Percentiles rank a stretch among this genome's conserved stretches.
Conservation (phyloP, 2,329 filamentous ascomycete genomes). For the Pseudogymnoascus sp. region DNA sequence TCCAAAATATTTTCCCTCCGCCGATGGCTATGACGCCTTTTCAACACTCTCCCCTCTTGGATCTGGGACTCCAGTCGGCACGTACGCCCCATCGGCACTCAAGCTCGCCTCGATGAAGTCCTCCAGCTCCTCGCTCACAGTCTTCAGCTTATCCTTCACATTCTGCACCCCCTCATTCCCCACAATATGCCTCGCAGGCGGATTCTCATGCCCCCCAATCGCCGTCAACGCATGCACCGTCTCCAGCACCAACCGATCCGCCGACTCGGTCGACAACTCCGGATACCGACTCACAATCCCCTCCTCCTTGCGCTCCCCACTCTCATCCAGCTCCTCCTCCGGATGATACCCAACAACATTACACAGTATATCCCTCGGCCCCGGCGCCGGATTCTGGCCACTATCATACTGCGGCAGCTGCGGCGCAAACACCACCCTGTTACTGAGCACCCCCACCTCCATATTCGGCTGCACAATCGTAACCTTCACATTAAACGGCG, state of each 20-base stretch:
- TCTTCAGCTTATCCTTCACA: slow-evolving; percentile 94
- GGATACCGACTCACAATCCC: slow-evolving; percentile 61
- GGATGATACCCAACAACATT: slow-evolving; percentile 71
- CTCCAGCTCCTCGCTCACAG: slow-evolving; percentile 89
- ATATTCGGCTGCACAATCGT: slow-evolving; percentile 94
- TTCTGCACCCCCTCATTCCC: slow-evolving; percentile 78
- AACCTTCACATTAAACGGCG: slow-evolving; percentile 93
- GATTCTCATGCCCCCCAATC: slow-evolving; percentile 93
- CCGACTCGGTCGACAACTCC: slow-evolving; percentile 56
- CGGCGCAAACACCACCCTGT: slow-evolving; percentile 77
- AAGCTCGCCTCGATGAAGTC: slow-evolving; percentile 86
- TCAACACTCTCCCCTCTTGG: background rate
- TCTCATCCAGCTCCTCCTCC: slow-evolving; percentile 40
- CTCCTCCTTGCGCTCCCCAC: slow-evolving; percentile 14
- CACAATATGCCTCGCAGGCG: slow-evolving; percentile 87
- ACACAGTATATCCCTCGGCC: slow-evolving; percentile 73
- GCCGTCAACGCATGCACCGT: slow-evolving; percentile 86
- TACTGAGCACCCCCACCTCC: slow-evolving; percentile 80
- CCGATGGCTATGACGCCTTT: background rate
- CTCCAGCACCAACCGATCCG: slow-evolving; percentile 71
- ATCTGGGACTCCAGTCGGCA: background rate
- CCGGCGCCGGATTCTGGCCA: slow-evolving; percentile 65
- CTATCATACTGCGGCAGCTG: slow-evolving; percentile 62
- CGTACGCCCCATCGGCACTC: slow-evolving; percentile 24
- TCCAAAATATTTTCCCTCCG: background rate